These are phyloP conservation scores for Iris pallida DNA, from an alignment of 116 monocot species.

Conservation along the genomic window DNA sequence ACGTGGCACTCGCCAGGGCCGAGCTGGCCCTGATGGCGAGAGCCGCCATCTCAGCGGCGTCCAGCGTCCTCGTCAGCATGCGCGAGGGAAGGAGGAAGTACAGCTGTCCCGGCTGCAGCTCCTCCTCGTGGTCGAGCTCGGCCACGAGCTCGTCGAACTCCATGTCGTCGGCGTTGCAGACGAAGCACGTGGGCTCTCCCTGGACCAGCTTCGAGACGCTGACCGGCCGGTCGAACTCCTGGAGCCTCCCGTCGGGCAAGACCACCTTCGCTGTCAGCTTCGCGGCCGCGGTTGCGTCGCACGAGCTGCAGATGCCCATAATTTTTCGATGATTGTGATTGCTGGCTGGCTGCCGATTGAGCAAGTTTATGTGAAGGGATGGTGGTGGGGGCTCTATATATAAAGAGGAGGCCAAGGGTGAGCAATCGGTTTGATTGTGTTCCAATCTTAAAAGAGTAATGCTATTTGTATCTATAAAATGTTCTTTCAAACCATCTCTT, in stretches of 20 bases:
- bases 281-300: constrained; percentile 19
- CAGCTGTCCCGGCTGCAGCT: background rate
- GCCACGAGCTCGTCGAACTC: constrained; percentile 21
- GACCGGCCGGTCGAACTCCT: constrained; percentile 18
- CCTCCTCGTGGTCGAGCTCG: constrained; percentile 16
- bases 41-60: background rate
- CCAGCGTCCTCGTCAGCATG: background rate
- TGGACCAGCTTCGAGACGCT: constrained; percentile 20
- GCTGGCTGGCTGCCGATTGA: no score
- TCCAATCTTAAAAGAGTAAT: no score
- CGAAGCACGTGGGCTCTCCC: constrained; percentile 17
- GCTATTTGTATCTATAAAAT: no score
- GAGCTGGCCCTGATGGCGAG: background rate
- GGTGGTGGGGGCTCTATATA: no score
- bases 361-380: no score
- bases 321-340: no score
- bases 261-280: constrained; percentile 25
- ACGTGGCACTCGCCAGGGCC: constrained; percentile 1
- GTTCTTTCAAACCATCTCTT: no score
- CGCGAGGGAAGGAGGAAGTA: constrained; percentile 2
- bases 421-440: no score
- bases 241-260: constrained; percentile 21
- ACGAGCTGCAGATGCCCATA: constrained; percentile 37
- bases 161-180: constrained; percentile 37
- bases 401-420: no score